These are phyloP conservation scores for Whalleya microplaca DNA, from an alignment of 2,329 filamentous ascomycete genomes.

Conservation along the genomic window DNA sequence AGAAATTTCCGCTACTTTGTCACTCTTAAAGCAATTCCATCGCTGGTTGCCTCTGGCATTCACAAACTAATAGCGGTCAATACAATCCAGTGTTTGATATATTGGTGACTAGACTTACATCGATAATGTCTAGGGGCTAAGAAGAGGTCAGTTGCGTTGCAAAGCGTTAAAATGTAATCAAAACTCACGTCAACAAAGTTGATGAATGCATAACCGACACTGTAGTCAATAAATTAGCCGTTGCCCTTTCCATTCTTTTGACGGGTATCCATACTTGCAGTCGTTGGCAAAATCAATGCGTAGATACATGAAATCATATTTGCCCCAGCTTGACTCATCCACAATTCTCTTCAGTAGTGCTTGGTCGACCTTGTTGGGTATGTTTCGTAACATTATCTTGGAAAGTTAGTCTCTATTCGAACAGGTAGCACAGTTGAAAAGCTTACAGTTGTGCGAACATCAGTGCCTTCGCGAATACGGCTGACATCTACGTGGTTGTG, in stretches of 20 bases:
- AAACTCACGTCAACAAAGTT: slow-evolving; percentile 80
- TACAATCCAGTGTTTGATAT: neutral
- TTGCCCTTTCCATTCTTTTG: neutral
- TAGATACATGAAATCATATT: slow-evolving; percentile 94
- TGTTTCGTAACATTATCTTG: slow-evolving; percentile 92
- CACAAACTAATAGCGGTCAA: slow-evolving; percentile 64
- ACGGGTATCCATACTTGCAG: slow-evolving; percentile 69
- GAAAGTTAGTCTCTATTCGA: slow-evolving; percentile 1
- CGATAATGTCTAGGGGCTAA: slow-evolving; percentile 73
- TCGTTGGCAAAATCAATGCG: slow-evolving; percentile 86
- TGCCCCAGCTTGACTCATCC: slow-evolving; percentile 76
- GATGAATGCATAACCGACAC: slow-evolving; percentile 96
- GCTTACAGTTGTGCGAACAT: slow-evolving; percentile 75
- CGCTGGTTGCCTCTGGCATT: slow-evolving; percentile 70
- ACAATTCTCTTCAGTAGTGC: slow-evolving; percentile 77
- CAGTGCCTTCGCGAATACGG: slow-evolving; percentile 66
- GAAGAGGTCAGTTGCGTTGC: slow-evolving; percentile 46
- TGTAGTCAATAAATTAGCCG: slow-evolving; percentile 46
- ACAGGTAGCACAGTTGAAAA: slow-evolving; percentile 25
- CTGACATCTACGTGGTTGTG: slow-evolving; percentile 66
- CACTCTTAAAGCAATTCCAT: slow-evolving; percentile 81
- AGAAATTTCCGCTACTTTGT: slow-evolving; percentile 87
- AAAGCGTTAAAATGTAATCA: slow-evolving; percentile 5
- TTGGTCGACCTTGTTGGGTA: slow-evolving; percentile 87
- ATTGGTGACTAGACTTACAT: slow-evolving; percentile 52